Evolutionary conservation across 2,329 filamentous ascomycete species (phyloP), one percentile per base, ranked within the genome.

Genomic region (Aaosphaeria pasadenensis): DNA sequence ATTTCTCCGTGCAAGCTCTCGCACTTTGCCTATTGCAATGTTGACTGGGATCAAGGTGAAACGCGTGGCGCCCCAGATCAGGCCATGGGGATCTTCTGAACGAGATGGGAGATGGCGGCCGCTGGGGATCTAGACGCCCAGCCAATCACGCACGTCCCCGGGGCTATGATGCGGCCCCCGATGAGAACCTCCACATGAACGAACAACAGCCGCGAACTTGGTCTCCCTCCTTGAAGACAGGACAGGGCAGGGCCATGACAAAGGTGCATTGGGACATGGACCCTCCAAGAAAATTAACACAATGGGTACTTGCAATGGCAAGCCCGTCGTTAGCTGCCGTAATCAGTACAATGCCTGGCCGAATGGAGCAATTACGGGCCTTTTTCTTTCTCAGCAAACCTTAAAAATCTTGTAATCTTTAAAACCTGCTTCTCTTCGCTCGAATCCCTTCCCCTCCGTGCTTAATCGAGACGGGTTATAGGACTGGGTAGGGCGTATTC

Each of bases 31-130:
- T 56, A 49, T 59, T 64, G 17, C 52, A 36, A 62, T 55, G 24
- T 47, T 51, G 50, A 51, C 53, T 49, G 53, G 57, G 61, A 64
- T 67, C 63, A 63, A 57, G 44, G 39, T 60, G 57, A 60, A 69
- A 69, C 64, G 53, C 44, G 59, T 62, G 61, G 60, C 64, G 60
- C 55, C 50, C 60, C 57, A 56, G 54, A 63, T 60, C 61, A 60
- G 57, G 55, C 54, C 54, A 54, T 24, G 58, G 60, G 56, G 54
- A 63, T 64, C 56, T 64, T 52, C 44, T 50, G 56, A 53, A 52
- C 55, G 54, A 64, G 55, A 63, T 62, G 60, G 57, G 54, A 64
- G 55, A 63, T 62, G 60, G 57, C 31, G 55, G 50, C 51, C 50
- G 46, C 55, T 52, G 52, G 45, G 45, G 48, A 45, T 49, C 55